phyloP scores from a whole-genome alignment of 176 grass and related monocot genomes.

The Phoenix roebelenii region DNA sequence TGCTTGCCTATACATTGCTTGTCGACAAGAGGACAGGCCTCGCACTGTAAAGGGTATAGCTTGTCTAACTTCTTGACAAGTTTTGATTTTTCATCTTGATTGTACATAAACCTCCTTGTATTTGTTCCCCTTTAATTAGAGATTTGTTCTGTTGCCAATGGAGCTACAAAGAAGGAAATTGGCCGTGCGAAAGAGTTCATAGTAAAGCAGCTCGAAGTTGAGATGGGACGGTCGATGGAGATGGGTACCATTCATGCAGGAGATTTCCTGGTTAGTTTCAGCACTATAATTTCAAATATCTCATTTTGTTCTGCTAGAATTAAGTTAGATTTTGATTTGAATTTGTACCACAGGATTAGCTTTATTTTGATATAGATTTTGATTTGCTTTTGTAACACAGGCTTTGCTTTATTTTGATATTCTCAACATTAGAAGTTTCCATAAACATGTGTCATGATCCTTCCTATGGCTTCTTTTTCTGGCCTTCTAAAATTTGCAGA shows the following conservation, averaged over 20 bases:
- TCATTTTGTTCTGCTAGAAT: too few species aligned
- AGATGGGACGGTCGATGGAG: conserved; percentile 8
- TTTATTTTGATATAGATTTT: too few species aligned
- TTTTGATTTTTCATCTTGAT: background rate
- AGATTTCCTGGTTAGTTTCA: conserved; percentile 19
- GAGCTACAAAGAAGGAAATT: conserved; percentile 47
- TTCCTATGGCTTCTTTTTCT: conserved; percentile 10
- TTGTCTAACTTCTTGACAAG: background rate
- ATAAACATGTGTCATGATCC: too few species aligned
- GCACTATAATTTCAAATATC: background rate
- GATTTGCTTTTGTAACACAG: too few species aligned
- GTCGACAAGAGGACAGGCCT: conserved; percentile 15
- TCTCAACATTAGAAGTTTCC: too few species aligned
- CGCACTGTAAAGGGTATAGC: conserved; percentile 16
- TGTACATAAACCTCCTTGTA: background rate
- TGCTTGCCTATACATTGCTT: conserved; percentile 16
- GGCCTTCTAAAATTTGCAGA: background rate
- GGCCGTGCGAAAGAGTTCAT: conserved; percentile 4
- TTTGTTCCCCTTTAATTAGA: background rate
- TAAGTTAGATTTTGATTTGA: too few species aligned
- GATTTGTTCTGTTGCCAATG: conserved; percentile 38
- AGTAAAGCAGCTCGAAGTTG: conserved; percentile 4
- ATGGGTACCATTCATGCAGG: conserved; percentile 2
- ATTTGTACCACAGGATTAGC: too few species aligned
- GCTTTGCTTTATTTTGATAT: too few species aligned